Evolutionary conservation across 495 filamentous ascomycete species (phyloP).

Genomic region (Amniculicola lignicola): DNA sequence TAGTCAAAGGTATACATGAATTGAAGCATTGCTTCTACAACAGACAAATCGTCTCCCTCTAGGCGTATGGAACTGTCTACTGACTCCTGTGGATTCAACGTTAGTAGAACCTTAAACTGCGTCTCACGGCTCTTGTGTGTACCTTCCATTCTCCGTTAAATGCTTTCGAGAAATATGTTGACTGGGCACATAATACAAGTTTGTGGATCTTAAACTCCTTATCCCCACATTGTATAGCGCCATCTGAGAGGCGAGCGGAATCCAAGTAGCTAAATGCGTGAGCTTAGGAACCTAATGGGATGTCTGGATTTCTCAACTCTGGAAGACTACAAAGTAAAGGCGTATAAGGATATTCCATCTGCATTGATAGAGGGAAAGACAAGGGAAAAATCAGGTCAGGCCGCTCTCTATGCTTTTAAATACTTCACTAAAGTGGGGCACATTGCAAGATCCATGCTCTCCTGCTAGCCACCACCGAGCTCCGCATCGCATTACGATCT

Average conservation of each 20-base stretch:
- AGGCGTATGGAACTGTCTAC: neutral
- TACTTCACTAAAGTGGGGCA: no score
- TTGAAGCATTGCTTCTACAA: slow-evolving; percentile 4
- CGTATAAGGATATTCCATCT: neutral
- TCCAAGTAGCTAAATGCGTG: neutral
- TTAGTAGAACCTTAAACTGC: neutral
- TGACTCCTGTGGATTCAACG: neutral
- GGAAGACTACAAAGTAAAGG: neutral
- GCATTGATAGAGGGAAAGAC: no score
- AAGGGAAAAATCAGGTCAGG: no score
- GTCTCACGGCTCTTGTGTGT: neutral
- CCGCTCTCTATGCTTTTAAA: no score
- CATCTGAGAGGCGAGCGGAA: neutral
- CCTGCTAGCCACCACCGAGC: no score
- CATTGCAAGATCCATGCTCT: no score
- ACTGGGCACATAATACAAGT: slow-evolving; percentile 6
- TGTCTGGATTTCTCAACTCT: neutral
- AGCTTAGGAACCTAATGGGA: neutral
- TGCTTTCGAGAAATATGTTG: slow-evolving; percentile 5
- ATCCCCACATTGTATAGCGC: neutral
- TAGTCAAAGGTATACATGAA: slow-evolving; percentile 3
- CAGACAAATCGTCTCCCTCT: neutral
- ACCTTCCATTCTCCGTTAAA: slow-evolving; percentile 6
- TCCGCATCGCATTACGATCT: no score
- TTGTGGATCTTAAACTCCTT: slow-evolving; percentile 3